Evolutionary conservation across 2,329 filamentous ascomycete genomes (phyloP).

Genomic region (Colletotrichum sp.): DNA sequence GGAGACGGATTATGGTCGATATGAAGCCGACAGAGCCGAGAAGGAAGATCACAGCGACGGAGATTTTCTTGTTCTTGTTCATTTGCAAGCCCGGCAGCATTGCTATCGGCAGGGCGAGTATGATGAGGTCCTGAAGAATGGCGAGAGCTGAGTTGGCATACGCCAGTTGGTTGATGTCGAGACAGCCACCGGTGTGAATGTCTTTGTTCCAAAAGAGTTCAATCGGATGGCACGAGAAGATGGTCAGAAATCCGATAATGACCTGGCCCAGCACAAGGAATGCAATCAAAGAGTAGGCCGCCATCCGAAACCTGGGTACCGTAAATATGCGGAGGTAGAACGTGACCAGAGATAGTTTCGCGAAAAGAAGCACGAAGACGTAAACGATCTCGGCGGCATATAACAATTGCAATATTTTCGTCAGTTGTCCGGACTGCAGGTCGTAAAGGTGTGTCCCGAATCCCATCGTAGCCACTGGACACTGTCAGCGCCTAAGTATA

Average conservation of each 20-base stretch:
- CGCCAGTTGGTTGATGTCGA: conserved; percentile 51
- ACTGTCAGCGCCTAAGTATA: not conserved
- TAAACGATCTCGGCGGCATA: conserved; percentile 32
- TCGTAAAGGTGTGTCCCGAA: conserved; percentile 21
- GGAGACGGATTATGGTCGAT: conserved; percentile 22
- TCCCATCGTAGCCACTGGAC: not conserved
- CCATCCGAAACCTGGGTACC: conserved; percentile 25
- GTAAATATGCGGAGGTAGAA: conserved; percentile 36
- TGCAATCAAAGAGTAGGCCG: conserved; percentile 29
- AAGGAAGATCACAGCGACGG: conserved; percentile 19
- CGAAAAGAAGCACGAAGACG: conserved; percentile 29
- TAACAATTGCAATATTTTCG: conserved; percentile 5
- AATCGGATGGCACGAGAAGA: conserved; percentile 33
- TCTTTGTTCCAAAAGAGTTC: conserved; percentile 32
- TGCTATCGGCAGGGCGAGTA: conserved; percentile 57
- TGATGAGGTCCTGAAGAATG: conserved; percentile 54
- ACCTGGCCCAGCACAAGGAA: conserved; percentile 27
- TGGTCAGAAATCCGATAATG: conserved; percentile 32
- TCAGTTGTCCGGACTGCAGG: conserved; percentile 2
- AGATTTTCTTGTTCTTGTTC: conserved; percentile 51
- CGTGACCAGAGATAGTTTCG: conserved; percentile 34
- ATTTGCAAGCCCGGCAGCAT: conserved; percentile 62
- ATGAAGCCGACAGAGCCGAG: conserved; percentile 22
- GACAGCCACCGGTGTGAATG: conserved; percentile 27
- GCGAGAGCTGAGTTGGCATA: conserved; percentile 57